Evolutionary conservation across 2,329 filamentous ascomycete genomes (phyloP).

Genomic region (Paracoccidioides lutzii): DNA sequence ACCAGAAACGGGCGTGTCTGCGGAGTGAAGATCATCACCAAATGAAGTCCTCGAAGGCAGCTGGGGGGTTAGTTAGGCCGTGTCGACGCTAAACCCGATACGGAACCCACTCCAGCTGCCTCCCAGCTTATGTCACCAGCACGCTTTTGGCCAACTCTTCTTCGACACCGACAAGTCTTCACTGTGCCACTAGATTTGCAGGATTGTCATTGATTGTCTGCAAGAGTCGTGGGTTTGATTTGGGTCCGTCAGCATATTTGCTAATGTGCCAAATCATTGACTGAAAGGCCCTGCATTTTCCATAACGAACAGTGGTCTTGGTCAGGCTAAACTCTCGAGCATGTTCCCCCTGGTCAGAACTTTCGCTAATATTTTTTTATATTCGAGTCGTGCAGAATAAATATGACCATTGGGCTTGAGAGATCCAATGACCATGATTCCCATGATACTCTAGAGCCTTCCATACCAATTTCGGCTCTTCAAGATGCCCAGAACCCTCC

Average conservation of each 20-base stretch:
- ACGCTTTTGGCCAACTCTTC: neutral
- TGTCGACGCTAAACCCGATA: neutral
- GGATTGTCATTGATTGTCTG: neutral
- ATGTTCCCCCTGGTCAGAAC: neutral
- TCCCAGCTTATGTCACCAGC: neutral
- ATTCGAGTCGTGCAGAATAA: neutral
- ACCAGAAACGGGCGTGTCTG: too few species aligned
- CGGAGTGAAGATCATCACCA: too few species aligned
- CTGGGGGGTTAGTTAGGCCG: too few species aligned
- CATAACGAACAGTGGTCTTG: neutral
- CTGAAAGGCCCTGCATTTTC: constrained; percentile 5
- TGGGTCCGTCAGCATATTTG: neutral
- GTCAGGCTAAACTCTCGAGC: neutral
- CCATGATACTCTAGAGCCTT: neutral
- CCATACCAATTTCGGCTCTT: neutral
- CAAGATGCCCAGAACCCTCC: neutral
- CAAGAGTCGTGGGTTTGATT: neutral
- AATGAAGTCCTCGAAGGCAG: too few species aligned
- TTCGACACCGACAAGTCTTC: neutral
- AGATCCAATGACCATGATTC: neutral
- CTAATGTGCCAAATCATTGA: constrained; percentile 15
- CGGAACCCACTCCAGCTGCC: neutral
- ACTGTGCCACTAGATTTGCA: neutral
- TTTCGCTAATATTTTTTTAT: constrained; percentile 1
- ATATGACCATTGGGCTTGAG: constrained; percentile 3